These are phyloP conservation scores for Ilyonectria destructans DNA, from an alignment of 2,329 filamentous ascomycete species.

Conservation along the genomic window DNA sequence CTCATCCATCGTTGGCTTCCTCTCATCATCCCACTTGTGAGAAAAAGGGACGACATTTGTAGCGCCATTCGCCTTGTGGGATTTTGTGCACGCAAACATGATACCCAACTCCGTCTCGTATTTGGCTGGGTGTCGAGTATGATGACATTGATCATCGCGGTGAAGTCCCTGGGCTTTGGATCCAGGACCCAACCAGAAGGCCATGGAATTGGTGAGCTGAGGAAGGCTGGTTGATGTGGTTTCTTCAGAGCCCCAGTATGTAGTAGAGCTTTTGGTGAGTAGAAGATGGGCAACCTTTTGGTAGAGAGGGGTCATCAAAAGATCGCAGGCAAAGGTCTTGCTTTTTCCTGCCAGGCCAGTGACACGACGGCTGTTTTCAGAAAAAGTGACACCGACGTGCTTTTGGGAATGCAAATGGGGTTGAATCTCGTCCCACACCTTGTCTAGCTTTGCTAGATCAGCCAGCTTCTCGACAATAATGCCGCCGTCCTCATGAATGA, in stretches of 20 bases:
- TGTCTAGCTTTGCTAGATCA: too few relatives aligned
- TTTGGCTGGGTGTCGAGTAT: slow-evolving; percentile 20
- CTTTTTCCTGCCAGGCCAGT: slow-evolving; percentile 18
- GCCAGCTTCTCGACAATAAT: too few relatives aligned
- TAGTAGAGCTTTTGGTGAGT: slow-evolving; percentile 17
- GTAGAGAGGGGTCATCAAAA: slow-evolving; percentile 18
- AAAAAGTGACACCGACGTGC: too few relatives aligned
- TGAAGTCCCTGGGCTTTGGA: slow-evolving; percentile 8
- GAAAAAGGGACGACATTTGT: slow-evolving; percentile 11
- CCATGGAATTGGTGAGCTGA: slow-evolving; percentile 12
- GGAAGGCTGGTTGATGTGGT: slow-evolving; percentile 12
- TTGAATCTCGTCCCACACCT: too few relatives aligned
- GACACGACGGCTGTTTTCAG: too few relatives aligned
- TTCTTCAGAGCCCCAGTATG: slow-evolving; percentile 8
- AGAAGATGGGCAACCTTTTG: slow-evolving; percentile 3
- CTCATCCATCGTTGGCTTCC: slow-evolving; percentile 8
- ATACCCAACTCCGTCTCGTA: slow-evolving; percentile 20
- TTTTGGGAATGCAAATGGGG: too few relatives aligned
- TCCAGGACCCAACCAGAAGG: slow-evolving; percentile 6
- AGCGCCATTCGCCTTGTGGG: slow-evolving; percentile 7
- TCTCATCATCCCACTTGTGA: slow-evolving; percentile 8
- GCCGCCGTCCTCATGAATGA: too few relatives aligned
- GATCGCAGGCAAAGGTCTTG: slow-evolving; percentile 1
- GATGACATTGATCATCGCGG: slow-evolving; percentile 16
- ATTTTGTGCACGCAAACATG: slow-evolving; percentile 1